Conservation (phyloP, 2,329 filamentous ascomycete species). For the Cordyceps sp. region DNA sequence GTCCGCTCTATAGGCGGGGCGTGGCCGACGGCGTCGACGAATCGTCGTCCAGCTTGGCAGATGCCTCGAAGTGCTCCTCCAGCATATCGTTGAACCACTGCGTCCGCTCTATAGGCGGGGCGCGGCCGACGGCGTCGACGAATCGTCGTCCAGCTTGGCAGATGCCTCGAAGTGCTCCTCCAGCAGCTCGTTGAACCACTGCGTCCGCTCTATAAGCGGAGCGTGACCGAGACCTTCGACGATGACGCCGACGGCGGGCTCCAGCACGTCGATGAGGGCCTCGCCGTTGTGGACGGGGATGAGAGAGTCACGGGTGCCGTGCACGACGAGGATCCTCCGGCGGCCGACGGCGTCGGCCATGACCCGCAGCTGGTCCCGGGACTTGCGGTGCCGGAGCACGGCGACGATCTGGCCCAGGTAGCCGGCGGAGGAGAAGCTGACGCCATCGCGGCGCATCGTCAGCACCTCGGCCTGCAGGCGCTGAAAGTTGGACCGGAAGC, state of each 20-base stretch:
- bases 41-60: conserved; percentile 22
- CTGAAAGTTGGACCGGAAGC: conserved; percentile 62
- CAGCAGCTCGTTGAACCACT: conserved; percentile 51
- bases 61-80: conserved; percentile 35
- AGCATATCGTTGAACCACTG: conserved; percentile 47
- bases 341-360: conserved; percentile 55
- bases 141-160: conserved; percentile 19
- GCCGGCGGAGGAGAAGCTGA: conserved; percentile 45
- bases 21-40: background rate
- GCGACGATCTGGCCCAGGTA: conserved; percentile 67
- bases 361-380: conserved; percentile 40
- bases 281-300: conserved; percentile 54
- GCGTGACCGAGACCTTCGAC: conserved; percentile 64
- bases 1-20: background rate
- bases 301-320: conserved; percentile 66
- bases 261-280: conserved; percentile 47
- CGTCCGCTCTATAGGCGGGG: background rate
- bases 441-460: conserved; percentile 46
- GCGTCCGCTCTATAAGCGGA: conserved; percentile 51
- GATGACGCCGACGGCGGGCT: conserved; percentile 43
- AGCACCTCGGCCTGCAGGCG: conserved; percentile 70
- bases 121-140: background rate
- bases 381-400: conserved; percentile 67
- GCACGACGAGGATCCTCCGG: conserved; percentile 58
- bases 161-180: conserved; percentile 37